Percentiles rank a stretch among this genome's conserved stretches.
Conservation (phyloP, 2,329 filamentous ascomycete genomes). For the Pochonia chlamydosporia region DNA sequence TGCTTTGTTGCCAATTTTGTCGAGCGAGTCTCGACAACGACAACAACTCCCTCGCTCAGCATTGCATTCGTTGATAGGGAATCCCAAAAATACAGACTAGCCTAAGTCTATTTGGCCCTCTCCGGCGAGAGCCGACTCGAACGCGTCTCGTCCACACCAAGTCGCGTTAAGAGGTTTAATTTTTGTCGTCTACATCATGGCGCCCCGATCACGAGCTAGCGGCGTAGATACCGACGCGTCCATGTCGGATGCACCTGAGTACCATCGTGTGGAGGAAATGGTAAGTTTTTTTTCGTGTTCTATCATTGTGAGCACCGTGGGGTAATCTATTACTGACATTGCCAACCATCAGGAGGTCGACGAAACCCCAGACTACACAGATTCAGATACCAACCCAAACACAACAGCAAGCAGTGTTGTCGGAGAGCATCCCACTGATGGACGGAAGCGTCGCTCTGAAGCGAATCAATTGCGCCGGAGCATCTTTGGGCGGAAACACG, state of each 20-base stretch:
- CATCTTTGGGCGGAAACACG: conserved; percentile 92
- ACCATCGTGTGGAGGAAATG: conserved; percentile 42
- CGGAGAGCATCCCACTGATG: conserved; percentile 69
- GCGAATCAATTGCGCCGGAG: conserved; percentile 85
- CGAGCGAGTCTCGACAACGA: conserved; percentile 9
- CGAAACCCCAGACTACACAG: conserved; percentile 61
- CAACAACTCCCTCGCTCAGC: background rate
- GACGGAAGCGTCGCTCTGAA: conserved; percentile 78
- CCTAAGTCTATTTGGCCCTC: background rate
- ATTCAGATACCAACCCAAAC: conserved; percentile 62
- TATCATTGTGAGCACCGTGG: background rate
- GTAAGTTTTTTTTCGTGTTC: conserved; percentile 27
- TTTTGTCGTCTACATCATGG: conserved; percentile 36
- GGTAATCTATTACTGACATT: no score
- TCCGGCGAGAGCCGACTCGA: conserved; percentile 9
- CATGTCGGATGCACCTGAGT: conserved; percentile 54
- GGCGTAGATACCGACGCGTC: conserved; percentile 56
- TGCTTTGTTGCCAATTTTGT: conserved; percentile 8
- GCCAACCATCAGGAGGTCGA: conserved; percentile 47
- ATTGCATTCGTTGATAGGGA: background rate
- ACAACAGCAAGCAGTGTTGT: conserved; percentile 77
- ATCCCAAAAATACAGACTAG: background rate
- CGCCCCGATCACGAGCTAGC: conserved; percentile 47
- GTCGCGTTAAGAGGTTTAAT: conserved; percentile 48
- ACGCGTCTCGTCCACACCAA: conserved; percentile 40